A percentile compares a stretch with the other conserved stretches of the same genome.
Evolutionary conservation across 805 yeast genomes (phyloP).

Genomic region (Cyberlindnera saturnus): DNA sequence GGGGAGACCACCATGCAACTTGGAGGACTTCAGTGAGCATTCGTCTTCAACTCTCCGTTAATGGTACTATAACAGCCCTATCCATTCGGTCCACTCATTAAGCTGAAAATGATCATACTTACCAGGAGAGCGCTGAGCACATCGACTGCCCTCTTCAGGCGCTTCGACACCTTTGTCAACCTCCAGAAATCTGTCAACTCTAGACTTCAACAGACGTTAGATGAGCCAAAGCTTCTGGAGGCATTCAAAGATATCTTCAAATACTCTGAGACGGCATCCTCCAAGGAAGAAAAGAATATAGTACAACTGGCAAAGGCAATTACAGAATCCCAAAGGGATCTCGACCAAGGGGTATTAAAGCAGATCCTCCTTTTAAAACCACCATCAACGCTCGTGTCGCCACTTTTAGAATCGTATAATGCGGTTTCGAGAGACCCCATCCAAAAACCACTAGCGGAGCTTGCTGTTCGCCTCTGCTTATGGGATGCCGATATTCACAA

Average conservation of each 20-base stretch:
- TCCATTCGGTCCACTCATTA: too few relatives aligned
- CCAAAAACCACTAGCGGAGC: slow-evolving; percentile 1
- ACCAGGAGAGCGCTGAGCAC: too few relatives aligned
- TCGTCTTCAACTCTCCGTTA: too few relatives aligned
- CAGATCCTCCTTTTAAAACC: slow-evolving; percentile 3
- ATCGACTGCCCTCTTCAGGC: too few relatives aligned
- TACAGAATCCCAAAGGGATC: slow-evolving; percentile 2
- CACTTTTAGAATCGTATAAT: slow-evolving; percentile 4
- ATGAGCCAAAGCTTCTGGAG: not conserved
- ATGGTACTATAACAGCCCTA: too few relatives aligned
- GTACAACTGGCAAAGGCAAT: not conserved
- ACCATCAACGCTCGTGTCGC: slow-evolving; percentile 5
- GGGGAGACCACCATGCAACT: too few relatives aligned
- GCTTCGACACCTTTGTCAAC: not conserved
- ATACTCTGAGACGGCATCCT: slow-evolving; percentile 2
- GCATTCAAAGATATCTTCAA: slow-evolving; percentile 7
- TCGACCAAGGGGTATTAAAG: slow-evolving; percentile 1
- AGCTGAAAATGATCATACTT: too few relatives aligned
- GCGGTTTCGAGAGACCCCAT: slow-evolving; percentile 2
- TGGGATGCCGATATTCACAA: slow-evolving; percentile 17
- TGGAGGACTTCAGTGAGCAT: too few relatives aligned
- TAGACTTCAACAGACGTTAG: not conserved
- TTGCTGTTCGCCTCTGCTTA: slow-evolving; percentile 8
- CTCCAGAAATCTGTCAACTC: not conserved
- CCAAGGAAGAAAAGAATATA: not conserved